phyloP scores from a whole-genome alignment of 108 stramenopile species.

The Seminavis robusta region DNA sequence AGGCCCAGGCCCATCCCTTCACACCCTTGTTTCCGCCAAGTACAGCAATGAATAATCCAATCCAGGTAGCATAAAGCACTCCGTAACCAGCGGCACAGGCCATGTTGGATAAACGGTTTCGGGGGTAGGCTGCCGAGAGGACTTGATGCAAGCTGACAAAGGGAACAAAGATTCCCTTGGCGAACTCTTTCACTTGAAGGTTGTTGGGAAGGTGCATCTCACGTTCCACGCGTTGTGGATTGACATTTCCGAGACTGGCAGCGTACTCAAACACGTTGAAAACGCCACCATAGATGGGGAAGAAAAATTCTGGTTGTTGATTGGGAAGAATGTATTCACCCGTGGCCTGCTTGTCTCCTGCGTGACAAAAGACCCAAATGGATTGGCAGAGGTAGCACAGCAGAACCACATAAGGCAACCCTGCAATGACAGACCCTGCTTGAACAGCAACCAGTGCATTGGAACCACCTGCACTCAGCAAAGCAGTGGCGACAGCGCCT shows the following conservation, averaged over 20 bases:
- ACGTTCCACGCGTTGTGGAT: constrained; percentile 4
- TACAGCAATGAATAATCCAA: too few species aligned
- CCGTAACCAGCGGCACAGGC: too few species aligned
- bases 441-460: constrained; percentile 48
- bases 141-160: constrained; percentile 15
- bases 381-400: constrained; percentile 13
- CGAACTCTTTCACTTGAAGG: constrained; percentile 7
- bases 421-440: constrained; percentile 51
- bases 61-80: too few species aligned
- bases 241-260: constrained; percentile 21
- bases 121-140: not conserved
- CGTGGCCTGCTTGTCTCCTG: not conserved
- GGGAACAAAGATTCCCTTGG: constrained; percentile 28
- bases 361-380: not conserved
- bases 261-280: constrained; percentile 43
- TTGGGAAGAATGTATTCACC: not conserved
- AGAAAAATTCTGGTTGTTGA: constrained; percentile 7
- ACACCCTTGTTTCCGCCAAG: too few species aligned
- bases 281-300: constrained; percentile 39
- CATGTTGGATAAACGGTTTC: not conserved
- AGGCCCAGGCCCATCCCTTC: too few species aligned
- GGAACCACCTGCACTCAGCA: constrained; percentile 38
- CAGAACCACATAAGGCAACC: constrained; percentile 53
- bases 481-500: constrained; percentile 52
- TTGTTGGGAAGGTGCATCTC: constrained; percentile 16